Percentiles rank a stretch among this genome's conserved stretches.
Evolutionary conservation across 306 rosid genomes (phyloP).

Genomic region (Quercus agrifolia): DNA sequence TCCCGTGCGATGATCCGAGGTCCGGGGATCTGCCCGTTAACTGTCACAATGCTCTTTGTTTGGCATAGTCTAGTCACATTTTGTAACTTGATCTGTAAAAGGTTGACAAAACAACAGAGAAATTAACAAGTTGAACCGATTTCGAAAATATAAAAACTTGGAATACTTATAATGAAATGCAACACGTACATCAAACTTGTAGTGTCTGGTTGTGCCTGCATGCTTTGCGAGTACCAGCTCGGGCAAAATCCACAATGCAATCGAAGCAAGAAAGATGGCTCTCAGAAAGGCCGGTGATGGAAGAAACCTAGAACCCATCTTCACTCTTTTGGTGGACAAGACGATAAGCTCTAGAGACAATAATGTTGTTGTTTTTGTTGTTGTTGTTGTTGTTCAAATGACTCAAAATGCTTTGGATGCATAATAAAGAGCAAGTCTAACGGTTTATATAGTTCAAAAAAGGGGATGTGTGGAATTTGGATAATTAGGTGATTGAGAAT

Average conservation of each 20-base stretch:
- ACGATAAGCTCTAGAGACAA: not conserved
- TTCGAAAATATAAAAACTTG: too few relatives aligned
- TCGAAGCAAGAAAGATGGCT: constrained; percentile 24
- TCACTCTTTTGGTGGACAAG: constrained; percentile 2
- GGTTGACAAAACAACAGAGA: not conserved
- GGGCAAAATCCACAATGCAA: constrained; percentile 34
- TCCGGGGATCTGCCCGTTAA: constrained; percentile 63
- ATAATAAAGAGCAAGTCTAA: constrained; percentile 20
- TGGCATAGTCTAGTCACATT: constrained; percentile 67
- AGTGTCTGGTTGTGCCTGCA: constrained; percentile 58
- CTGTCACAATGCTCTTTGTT: constrained; percentile 68
- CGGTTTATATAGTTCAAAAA: constrained; percentile 29
- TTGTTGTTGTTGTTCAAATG: too few relatives aligned
- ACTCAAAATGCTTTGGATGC: constrained; percentile 29
- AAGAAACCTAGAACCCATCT: constrained; percentile 32
- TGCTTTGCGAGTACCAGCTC: constrained; percentile 40
- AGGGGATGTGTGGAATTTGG: constrained; percentile 24
- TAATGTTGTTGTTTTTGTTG: too few relatives aligned
- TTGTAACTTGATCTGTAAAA: constrained; percentile 44
- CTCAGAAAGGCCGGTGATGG: constrained; percentile 17
- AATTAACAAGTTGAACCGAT: not conserved
- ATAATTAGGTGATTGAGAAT: constrained; percentile 59
- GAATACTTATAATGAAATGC: not conserved
- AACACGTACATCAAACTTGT: constrained; percentile 51
- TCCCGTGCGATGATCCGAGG: constrained; percentile 77